Evolutionary conservation across 148 eudicot species (phyloP).

Genomic region (Amaranthus palmeri): DNA sequence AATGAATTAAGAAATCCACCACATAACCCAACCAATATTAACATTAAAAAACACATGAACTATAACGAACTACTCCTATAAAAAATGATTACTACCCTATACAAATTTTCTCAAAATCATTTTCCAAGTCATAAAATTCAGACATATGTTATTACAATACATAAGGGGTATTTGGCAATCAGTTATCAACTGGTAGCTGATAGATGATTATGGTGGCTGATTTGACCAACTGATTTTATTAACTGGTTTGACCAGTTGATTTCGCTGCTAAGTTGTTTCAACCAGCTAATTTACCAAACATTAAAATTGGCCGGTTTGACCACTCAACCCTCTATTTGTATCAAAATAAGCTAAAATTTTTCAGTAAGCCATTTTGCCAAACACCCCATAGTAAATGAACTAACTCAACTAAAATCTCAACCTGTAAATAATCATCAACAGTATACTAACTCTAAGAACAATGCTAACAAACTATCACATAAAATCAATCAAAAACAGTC

Average conservation of each 20-base stretch:
- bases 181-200: too few relatives aligned
- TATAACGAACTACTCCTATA: not conserved
- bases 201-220: too few relatives aligned
- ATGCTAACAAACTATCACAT: not conserved
- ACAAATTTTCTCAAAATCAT: not conserved
- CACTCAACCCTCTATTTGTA: too few relatives aligned
- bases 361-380: too few relatives aligned
- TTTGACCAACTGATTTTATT: too few relatives aligned
- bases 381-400: not conserved
- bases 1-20: not conserved
- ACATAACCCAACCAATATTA: not conserved
- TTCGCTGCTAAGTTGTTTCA: too few relatives aligned
- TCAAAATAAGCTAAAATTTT: too few relatives aligned
- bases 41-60: not conserved
- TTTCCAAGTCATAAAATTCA: not conserved
- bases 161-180: not conserved
- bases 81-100: not conserved
- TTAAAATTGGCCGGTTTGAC: too few relatives aligned
- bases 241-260: too few relatives aligned
- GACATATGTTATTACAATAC: not conserved
- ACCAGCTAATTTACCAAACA: too few relatives aligned
- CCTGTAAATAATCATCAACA: not conserved
- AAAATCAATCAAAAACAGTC: slow-evolving; percentile 2
- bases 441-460: not conserved
- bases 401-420: not conserved